Conservation (phyloP, 1,284 basidiomycete species). For the Trichosporon coremiiforme region DNA sequence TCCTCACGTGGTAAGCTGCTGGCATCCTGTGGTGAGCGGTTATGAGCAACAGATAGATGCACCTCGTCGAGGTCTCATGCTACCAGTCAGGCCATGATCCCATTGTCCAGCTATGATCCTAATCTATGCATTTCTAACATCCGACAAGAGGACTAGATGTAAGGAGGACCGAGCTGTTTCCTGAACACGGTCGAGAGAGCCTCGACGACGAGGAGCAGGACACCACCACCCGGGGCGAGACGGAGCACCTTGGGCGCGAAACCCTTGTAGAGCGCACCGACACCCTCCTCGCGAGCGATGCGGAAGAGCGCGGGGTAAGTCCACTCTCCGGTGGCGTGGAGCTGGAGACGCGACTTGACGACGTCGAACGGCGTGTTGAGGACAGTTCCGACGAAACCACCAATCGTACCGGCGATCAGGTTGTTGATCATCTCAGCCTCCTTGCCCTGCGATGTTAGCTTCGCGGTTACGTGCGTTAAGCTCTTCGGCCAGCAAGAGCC, state of each 20-base stretch:
- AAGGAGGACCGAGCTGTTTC: conserved; percentile 50
- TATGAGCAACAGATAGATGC: too few relatives aligned
- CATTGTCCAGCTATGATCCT: conserved; percentile 6
- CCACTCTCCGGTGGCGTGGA: conserved; percentile 82
- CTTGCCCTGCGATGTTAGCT: conserved; percentile 61
- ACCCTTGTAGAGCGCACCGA: conserved; percentile 87
- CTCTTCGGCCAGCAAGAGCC: too few relatives aligned
- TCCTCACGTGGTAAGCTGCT: too few relatives aligned
- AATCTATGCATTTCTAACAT: conserved; percentile 18
- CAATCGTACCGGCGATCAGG: conserved; percentile 84
- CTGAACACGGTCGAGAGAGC: conserved; percentile 50
- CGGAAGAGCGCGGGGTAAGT: conserved; percentile 63
- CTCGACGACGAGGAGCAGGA: conserved; percentile 70
- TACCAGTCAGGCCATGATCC: too few relatives aligned
- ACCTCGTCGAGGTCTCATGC: too few relatives aligned
- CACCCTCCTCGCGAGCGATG: conserved; percentile 87
- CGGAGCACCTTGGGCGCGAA: conserved; percentile 76
- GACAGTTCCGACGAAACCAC: conserved; percentile 80
- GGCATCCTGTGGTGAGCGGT: too few relatives aligned
- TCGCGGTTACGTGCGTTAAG: too few relatives aligned
- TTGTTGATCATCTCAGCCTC: conserved; percentile 82
- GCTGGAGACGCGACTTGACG: conserved; percentile 90
- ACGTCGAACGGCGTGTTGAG: conserved; percentile 68
- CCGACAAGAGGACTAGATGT: conserved; percentile 33
- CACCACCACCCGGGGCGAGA: conserved; percentile 92